Conservation (phyloP, 768 basidiomycete species). For the Symmetrospora coprosmae region DNA sequence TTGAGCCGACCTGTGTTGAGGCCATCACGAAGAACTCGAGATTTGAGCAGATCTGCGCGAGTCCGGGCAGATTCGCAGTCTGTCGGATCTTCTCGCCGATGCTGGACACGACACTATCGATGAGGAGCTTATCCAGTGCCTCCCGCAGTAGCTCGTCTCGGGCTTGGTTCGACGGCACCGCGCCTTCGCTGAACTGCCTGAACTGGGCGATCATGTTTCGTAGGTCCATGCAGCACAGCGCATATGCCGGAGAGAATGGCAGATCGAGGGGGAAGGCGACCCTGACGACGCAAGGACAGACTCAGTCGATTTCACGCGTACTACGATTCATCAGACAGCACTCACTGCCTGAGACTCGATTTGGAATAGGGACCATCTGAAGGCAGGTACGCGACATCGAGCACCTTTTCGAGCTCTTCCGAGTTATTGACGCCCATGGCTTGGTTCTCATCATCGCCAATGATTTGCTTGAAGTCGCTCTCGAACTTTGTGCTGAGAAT, state of each 20-base stretch:
- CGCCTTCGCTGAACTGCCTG: conserved; percentile 90
- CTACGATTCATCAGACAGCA: not conserved
- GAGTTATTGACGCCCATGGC: conserved; percentile 56
- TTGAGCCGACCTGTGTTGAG: conserved; percentile 68
- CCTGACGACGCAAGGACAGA: too few species aligned
- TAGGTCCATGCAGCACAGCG: conserved; percentile 85
- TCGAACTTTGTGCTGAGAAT: conserved; percentile 70
- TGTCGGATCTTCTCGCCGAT: conserved; percentile 62
- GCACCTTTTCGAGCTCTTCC: conserved; percentile 55
- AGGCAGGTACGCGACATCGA: conserved; percentile 71
- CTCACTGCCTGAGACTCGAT: conserved; percentile 42
- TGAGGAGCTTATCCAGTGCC: conserved; percentile 75
- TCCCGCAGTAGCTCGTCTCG: conserved; percentile 69
- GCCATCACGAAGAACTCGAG: conserved; percentile 79
- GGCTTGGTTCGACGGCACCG: conserved; percentile 75
- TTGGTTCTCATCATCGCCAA: conserved; percentile 64
- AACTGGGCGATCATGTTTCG: conserved; percentile 83
- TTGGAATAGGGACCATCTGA: conserved; percentile 40
- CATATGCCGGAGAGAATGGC: conserved; percentile 92
- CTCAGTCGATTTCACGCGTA: too few species aligned
- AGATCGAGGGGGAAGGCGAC: conserved; percentile 53
- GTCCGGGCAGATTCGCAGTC: conserved; percentile 68
- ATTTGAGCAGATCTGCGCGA: conserved; percentile 84
- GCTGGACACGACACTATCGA: conserved; percentile 41
- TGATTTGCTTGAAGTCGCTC: conserved; percentile 62